Evolutionary conservation across 2,329 filamentous ascomycete genomes (phyloP).

Genomic region (Aureobasidium lini): DNA sequence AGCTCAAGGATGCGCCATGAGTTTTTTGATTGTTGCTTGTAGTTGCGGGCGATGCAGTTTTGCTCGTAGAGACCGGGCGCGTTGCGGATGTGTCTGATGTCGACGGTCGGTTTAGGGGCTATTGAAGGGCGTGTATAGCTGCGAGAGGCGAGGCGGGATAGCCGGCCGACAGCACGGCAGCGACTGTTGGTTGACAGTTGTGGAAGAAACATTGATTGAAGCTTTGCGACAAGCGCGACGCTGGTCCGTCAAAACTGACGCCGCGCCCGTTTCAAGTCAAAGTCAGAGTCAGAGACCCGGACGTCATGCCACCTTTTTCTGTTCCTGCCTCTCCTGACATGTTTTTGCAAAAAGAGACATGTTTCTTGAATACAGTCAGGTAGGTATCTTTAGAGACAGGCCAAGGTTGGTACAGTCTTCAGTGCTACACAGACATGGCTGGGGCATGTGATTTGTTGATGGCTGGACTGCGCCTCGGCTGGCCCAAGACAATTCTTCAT

Average conservation of each 20-base stretch:
- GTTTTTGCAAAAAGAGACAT: background rate
- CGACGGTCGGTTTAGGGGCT: conserved; percentile 70
- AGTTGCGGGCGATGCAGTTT: conserved; percentile 83
- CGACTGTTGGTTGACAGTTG: background rate
- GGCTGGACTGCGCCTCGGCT: conserved; percentile 5
- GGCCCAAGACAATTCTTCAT: background rate
- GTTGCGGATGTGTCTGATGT: conserved; percentile 84
- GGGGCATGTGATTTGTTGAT: conserved; percentile 4
- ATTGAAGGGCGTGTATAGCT: conserved; percentile 53
- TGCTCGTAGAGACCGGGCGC: conserved; percentile 72
- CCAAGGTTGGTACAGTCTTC: background rate
- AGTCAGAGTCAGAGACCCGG: background rate
- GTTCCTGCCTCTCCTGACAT: background rate
- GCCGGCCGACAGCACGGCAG: background rate
- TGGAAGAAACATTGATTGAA: conserved; percentile 5
- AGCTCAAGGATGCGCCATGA: conserved; percentile 47
- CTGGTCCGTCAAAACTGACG: background rate
- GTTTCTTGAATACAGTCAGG: background rate
- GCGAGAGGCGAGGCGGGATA: conserved; percentile 1
- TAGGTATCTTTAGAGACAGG: background rate
- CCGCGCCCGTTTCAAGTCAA: conserved; percentile 11
- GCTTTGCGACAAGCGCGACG: background rate
- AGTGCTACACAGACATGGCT: conserved; percentile 6
- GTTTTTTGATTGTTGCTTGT: conserved; percentile 48
- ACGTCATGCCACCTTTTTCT: background rate